phyloP scores from a whole-genome alignment of 257 asterid species.

The Penstemon newberryi region DNA sequence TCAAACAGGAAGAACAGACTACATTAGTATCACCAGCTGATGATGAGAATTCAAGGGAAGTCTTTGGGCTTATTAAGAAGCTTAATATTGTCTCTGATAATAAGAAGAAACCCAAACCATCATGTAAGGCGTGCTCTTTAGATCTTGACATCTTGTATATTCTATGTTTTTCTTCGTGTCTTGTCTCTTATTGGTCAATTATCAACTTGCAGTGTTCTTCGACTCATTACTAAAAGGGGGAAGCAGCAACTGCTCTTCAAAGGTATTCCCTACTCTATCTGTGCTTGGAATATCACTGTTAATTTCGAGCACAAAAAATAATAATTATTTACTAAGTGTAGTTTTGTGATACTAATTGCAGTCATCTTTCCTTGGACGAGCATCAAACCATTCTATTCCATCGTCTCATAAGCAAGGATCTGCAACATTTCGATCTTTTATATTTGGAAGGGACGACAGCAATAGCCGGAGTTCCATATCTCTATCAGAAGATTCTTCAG shows the following conservation, averaged over 20 bases:
- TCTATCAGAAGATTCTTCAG: conserved; percentile 62
- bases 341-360: conserved; percentile 33
- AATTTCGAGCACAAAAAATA: background rate
- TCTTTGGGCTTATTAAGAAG: conserved; percentile 86
- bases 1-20: conserved; percentile 61
- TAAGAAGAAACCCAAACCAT: conserved; percentile 68
- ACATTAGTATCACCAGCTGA: conserved; percentile 58
- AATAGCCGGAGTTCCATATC: conserved; percentile 75
- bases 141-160: background rate
- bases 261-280: conserved; percentile 43
- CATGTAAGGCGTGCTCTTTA: conserved; percentile 52
- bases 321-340: conserved; percentile 2
- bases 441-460: conserved; percentile 92
- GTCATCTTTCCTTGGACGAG: conserved; percentile 89
- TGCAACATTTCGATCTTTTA: conserved; percentile 64
- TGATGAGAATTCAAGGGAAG: conserved; percentile 80
- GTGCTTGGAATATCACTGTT: background rate
- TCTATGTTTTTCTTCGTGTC: conserved; percentile 6
- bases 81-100: conserved; percentile 63
- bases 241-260: conserved; percentile 48
- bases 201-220: conserved; percentile 63
- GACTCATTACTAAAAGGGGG: conserved; percentile 69
- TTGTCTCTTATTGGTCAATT: conserved; percentile 29
- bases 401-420: conserved; percentile 70
- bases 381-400: conserved; percentile 51